Percentiles rank a stretch among this genome's conserved stretches.
Conservation (phyloP, 345 rosid genomes). For the Turritis glabra region DNA sequence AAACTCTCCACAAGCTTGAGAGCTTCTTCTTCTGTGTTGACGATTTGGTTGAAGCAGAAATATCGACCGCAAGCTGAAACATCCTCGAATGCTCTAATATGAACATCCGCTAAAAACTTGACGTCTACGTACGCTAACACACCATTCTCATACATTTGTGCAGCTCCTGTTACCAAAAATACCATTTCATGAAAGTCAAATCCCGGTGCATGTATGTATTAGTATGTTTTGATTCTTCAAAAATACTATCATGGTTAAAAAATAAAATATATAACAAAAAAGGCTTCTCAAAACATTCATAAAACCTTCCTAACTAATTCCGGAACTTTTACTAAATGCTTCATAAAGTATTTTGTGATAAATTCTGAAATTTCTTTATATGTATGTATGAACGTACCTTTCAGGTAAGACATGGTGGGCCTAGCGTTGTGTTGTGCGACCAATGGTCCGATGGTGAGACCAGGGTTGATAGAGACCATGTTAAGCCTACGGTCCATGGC, state of each 20-base stretch:
- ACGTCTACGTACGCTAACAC: constrained; percentile 76
- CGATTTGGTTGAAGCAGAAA: constrained; percentile 80
- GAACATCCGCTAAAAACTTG: constrained; percentile 63
- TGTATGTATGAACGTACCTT: constrained; percentile 49
- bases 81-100: constrained; percentile 73
- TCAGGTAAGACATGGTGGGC: constrained; percentile 76
- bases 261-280: too few relatives aligned
- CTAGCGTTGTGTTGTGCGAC: constrained; percentile 72
- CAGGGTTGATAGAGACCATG: constrained; percentile 89
- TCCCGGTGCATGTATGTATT: not conserved
- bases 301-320: too few relatives aligned
- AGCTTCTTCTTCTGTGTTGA: constrained; percentile 64
- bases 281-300: too few relatives aligned
- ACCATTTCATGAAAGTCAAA: constrained; percentile 2
- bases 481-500: constrained; percentile 83
- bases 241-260: too few relatives aligned
- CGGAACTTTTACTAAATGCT: too few relatives aligned
- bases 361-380: not conserved
- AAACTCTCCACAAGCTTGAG: constrained; percentile 59
- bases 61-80: constrained; percentile 70
- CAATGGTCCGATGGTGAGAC: constrained; percentile 74
- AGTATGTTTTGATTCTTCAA: too few relatives aligned
- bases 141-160: constrained; percentile 87
- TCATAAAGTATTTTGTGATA: not conserved
- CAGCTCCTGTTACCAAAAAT: constrained; percentile 56